These are phyloP conservation scores for Tylopilus sp. DNA, from an alignment of 768 basidiomycete genomes.

Conservation along the genomic window DNA sequence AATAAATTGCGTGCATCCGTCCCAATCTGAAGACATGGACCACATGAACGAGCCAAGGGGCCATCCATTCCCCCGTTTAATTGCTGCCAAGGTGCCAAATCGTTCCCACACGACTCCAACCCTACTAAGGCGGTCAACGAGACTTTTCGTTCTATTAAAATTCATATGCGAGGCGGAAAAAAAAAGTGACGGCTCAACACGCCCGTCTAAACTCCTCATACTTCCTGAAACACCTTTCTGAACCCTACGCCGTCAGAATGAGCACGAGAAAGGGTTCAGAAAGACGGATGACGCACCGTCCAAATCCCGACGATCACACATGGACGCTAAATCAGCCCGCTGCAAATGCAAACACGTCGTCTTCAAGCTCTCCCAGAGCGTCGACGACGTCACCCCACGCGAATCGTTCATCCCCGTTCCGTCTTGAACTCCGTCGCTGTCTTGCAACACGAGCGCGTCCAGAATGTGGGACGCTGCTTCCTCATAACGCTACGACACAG, in stretches of 20 bases:
- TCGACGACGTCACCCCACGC: conserved; percentile 70
- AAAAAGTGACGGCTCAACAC: too few relatives aligned
- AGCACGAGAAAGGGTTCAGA: neutral
- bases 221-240: conserved; percentile 8
- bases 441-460: conserved; percentile 87
- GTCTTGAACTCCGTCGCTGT: conserved; percentile 71
- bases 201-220: too few relatives aligned
- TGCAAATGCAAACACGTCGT: conserved; percentile 81
- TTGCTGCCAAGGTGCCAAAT: too few relatives aligned
- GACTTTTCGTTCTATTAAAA: too few relatives aligned
- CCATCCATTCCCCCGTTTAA: too few relatives aligned
- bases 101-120: too few relatives aligned
- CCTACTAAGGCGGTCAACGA: too few relatives aligned
- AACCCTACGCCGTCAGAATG: conserved; percentile 10
- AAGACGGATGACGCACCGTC: conserved; percentile 41
- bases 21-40: too few relatives aligned
- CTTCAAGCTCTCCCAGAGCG: conserved; percentile 87
- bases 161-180: too few relatives aligned
- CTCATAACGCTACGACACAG: conserved; percentile 60
- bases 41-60: too few relatives aligned
- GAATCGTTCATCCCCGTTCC: conserved; percentile 41
- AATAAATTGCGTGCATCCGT: too few relatives aligned
- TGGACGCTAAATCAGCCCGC: conserved; percentile 66
- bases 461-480: conserved; percentile 86
- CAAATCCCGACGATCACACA: conserved; percentile 73